phyloP scores from a whole-genome alignment of 1,284 basidiomycete species.

The Trichosporon inkin region DNA sequence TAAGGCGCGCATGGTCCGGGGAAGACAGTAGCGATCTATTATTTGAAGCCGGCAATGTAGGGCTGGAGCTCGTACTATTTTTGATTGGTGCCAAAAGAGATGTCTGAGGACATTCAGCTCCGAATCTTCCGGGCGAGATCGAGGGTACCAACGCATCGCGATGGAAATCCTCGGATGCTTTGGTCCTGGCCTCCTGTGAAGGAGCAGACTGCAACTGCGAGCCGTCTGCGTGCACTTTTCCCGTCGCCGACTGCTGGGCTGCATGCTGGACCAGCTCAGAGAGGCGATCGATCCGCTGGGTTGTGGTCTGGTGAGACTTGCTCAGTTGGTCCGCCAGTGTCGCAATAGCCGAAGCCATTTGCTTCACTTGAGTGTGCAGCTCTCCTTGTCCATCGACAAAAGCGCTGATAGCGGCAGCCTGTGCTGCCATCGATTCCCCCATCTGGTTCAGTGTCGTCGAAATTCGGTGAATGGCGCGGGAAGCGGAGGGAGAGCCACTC shows the following conservation, averaged over 20 bases:
- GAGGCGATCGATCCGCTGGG: not conserved
- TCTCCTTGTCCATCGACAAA: not conserved
- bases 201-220: not conserved
- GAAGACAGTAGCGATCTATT: too few species aligned
- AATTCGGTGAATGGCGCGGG: not conserved
- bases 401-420: not conserved
- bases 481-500: not conserved
- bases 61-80: too few species aligned
- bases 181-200: not conserved
- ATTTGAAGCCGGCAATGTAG: too few species aligned
- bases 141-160: too few species aligned
- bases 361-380: not conserved
- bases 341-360: not conserved
- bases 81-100: too few species aligned
- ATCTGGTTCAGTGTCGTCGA: not conserved
- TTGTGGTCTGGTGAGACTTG: not conserved
- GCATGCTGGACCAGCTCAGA: not conserved
- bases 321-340: not conserved
- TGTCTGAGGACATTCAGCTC: too few species aligned
- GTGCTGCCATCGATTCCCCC: not conserved
- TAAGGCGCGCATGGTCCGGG: too few species aligned
- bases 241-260: not conserved
- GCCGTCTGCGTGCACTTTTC: not conserved
- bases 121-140: too few species aligned
- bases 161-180: too few species aligned